Conservation (phyloP, 345 rosid genomes). For the Hibiscus mutabilis region DNA sequence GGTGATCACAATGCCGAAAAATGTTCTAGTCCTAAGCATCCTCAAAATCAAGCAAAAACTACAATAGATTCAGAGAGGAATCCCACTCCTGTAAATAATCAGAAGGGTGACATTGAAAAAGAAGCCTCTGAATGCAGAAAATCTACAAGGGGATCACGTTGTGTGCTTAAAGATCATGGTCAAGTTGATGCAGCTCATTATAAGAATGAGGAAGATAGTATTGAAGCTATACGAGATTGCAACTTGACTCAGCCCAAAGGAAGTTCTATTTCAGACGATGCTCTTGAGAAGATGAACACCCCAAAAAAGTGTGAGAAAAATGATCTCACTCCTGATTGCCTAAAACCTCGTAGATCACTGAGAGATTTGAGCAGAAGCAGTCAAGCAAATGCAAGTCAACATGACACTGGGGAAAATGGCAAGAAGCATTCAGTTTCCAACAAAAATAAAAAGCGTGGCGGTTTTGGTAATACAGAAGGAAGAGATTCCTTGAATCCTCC, state of each 20-base stretch:
- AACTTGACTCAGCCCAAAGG: constrained; percentile 8
- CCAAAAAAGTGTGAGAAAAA: constrained; percentile 15
- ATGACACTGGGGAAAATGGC: constrained; percentile 1
- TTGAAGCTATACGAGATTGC: not conserved
- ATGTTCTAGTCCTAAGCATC: constrained; percentile 12
- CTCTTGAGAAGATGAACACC: constrained; percentile 16
- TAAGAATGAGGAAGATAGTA: constrained; percentile 11
- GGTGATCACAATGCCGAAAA: constrained; percentile 18
- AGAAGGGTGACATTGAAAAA: constrained; percentile 12
- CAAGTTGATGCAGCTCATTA: constrained; percentile 12
- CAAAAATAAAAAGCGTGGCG: constrained; percentile 21
- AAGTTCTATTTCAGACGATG: constrained; percentile 17
- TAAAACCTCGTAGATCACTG: constrained; percentile 35
- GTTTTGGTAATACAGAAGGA: constrained; percentile 20
- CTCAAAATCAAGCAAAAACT: constrained; percentile 17
- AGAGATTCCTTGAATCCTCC: constrained; percentile 10
- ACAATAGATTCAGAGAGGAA: constrained; percentile 11
- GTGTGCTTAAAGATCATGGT: not conserved
- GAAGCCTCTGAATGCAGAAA: constrained; percentile 16
- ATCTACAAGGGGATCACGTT: constrained; percentile 19
- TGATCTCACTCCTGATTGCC: constrained; percentile 16
- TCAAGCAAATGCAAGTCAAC: constrained; percentile 11
- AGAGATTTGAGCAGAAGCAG: constrained; percentile 25
- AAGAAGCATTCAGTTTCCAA: constrained; percentile 15
- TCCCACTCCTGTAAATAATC: constrained; percentile 22